Evolutionary conservation across 106 monocot genomes (phyloP), one percentile per base, ranked within the genome.

Genomic region (Triglochin maritima): DNA sequence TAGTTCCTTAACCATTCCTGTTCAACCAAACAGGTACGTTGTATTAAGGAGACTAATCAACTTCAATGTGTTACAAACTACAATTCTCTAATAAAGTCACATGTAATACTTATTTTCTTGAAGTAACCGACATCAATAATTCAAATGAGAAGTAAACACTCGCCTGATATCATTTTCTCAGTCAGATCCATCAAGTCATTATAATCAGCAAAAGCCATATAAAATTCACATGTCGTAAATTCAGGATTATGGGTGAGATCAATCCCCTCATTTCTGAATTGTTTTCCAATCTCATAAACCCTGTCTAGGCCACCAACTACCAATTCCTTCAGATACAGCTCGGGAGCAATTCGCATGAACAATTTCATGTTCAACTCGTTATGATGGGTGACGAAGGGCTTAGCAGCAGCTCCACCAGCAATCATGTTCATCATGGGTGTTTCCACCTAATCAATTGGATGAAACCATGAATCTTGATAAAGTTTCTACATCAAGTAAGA

Each of bases 391-490:
- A 87, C 83, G 76, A 90, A 95, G 6, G 94, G 94, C 66, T 73
- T 89, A 29, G 94, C 94, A 82, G 89, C 85, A 71, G 94, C 94
- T 69, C 94, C 94, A 67, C 94, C 89, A 72, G 94, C 84, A 77
- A 86, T 94, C 86, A 86, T 94, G 70, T 89, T 94, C 87, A 94
- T 89, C 89, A 89, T 94, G 10, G 94, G 89, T 62, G 94, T 94
- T 76, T 89, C 94, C n/a, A 94, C 94, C 94, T 94, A 77, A 58
- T 59, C 57, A 62, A 54, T 13, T 2, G 60, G 4, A 68, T 56
- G 49, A 48, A 48, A 45, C 1, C 46, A 8, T 12, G 46, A 62
- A 14, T 62, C 46, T 45, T 8, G 46, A 64, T 9, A 59, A 3
- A 29, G 9, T 3, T 17, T 4, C 29, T 59, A 29, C 6, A 59